Conservation (phyloP, 2,329 filamentous ascomycete species). For the Diaporthe sp. region DNA sequence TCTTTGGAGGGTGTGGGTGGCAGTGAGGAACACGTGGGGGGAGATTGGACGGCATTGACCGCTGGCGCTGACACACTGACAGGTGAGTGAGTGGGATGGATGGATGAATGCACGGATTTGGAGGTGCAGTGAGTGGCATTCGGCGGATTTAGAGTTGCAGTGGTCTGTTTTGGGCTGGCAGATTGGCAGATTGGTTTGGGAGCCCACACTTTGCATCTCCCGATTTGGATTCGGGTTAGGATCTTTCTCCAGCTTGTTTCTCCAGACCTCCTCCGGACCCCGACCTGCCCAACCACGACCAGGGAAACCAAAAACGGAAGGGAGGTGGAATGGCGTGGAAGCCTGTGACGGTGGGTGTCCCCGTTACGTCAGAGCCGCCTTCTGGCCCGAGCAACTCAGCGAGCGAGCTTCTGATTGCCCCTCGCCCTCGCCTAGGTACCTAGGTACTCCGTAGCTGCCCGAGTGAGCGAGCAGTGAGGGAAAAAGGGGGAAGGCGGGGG, state of each 20-base stretch:
- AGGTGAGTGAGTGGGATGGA: neutral
- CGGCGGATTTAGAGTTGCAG: constrained; percentile 17
- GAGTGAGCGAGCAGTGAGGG: neutral
- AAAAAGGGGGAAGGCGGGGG: neutral
- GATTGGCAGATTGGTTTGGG: neutral
- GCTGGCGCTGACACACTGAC: neutral
- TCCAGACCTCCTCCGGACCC: neutral
- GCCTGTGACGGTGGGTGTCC: neutral
- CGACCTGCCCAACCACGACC: no score
- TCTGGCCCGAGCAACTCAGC: constrained; percentile 7
- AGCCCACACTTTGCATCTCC: neutral
- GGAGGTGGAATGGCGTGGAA: neutral
- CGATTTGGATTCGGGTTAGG: neutral
- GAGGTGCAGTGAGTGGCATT: neutral
- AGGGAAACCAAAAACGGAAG: neutral
- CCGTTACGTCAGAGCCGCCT: constrained; percentile 11
- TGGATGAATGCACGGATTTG: neutral
- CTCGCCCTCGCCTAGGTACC: neutral
- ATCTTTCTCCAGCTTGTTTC: constrained; percentile 14
- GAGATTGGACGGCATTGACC: neutral
- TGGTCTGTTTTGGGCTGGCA: neutral
- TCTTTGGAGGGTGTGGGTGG: neutral
- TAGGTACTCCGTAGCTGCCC: no score
- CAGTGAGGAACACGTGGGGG: constrained; percentile 14
- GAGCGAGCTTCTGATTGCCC: constrained; percentile 8